A percentile compares a stretch with the other conserved stretches of the same genome.
Conservation (phyloP, 2,329 filamentous ascomycete genomes). For the Alternaria brassicicola region DNA sequence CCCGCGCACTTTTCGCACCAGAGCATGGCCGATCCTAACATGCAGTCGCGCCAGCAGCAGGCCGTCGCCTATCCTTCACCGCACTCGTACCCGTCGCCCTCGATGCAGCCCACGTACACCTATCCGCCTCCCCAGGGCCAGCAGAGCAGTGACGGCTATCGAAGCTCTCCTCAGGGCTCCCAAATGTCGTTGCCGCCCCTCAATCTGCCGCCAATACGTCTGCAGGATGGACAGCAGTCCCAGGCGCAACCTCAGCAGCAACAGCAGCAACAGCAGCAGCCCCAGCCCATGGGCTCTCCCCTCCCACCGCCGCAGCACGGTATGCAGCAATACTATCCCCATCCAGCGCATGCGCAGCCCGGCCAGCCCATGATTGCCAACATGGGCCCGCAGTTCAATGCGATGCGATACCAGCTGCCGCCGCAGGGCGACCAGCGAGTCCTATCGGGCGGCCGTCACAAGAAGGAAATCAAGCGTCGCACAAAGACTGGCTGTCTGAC, state of each 20-base stretch:
- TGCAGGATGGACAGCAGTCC: conserved; percentile 53
- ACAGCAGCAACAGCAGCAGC: conserved; percentile 44
- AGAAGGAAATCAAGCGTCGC: conserved; percentile 76
- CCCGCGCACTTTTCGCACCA: conserved; percentile 41
- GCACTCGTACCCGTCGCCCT: conserved; percentile 59
- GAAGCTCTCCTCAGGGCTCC: conserved; percentile 54
- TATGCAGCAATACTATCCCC: conserved; percentile 60
- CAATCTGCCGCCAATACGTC: conserved; percentile 59
- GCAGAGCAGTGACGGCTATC: conserved; percentile 51
- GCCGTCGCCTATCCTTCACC: conserved; percentile 53
- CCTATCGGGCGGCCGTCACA: conserved; percentile 67
- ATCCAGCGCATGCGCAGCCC: conserved; percentile 48
- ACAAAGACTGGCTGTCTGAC: conserved; percentile 74
- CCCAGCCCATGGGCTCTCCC: conserved; percentile 58
- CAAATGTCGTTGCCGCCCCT: conserved; percentile 54
- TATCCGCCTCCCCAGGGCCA: conserved; percentile 54
- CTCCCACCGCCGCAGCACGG: conserved; percentile 60
- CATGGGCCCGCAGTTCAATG: conserved; percentile 55
- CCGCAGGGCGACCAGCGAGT: conserved; percentile 58
- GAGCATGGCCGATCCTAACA: conserved; percentile 44
- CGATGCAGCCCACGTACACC: conserved; percentile 56
- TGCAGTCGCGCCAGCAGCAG: conserved; percentile 40
- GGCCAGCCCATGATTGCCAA: conserved; percentile 58
- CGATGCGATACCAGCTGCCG: conserved; percentile 63
- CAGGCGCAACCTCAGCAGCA: conserved; percentile 38